Percentiles rank a stretch among this genome's conserved stretches.
phyloP scores from a whole-genome alignment of 306 rosid genomes.

The Glycine latifolia region DNA sequence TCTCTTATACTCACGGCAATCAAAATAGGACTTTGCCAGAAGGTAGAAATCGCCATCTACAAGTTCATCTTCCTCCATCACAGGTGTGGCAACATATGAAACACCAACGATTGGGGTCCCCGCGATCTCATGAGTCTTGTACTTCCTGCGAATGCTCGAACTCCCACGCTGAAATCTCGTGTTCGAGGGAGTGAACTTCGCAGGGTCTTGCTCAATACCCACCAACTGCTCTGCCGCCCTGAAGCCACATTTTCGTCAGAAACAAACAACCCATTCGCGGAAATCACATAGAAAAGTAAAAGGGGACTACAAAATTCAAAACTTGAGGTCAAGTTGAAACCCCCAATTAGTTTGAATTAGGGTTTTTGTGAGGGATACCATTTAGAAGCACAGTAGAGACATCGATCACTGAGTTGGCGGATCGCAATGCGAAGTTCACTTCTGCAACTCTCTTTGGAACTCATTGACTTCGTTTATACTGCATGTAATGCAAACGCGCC shows the following conservation, averaged over 20 bases:
- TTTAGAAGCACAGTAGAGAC: constrained; percentile 48
- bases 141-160: constrained; percentile 90
- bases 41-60: constrained; percentile 83
- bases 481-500: neutral
- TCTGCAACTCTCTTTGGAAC: constrained; percentile 80
- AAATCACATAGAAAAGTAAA: constrained; percentile 1
- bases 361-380: constrained; percentile 61
- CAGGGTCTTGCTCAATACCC: constrained; percentile 91
- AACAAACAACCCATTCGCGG: neutral
- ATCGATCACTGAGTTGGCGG: constrained; percentile 68
- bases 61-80: constrained; percentile 92
- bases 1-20: constrained; percentile 87
- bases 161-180: constrained; percentile 96
- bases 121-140: constrained; percentile 64
- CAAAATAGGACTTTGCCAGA: constrained; percentile 87
- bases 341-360: neutral
- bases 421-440: constrained; percentile 88
- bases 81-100: constrained; percentile 86
- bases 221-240: constrained; percentile 96
- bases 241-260: constrained; percentile 12
- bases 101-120: constrained; percentile 77
- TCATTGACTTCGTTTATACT: constrained; percentile 53
- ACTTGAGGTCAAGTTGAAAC: neutral
- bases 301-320: neutral
- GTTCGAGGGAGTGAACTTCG: constrained; percentile 90